phyloP scores from a whole-genome alignment of 345 rosid species.

The Triadica sebifera region DNA sequence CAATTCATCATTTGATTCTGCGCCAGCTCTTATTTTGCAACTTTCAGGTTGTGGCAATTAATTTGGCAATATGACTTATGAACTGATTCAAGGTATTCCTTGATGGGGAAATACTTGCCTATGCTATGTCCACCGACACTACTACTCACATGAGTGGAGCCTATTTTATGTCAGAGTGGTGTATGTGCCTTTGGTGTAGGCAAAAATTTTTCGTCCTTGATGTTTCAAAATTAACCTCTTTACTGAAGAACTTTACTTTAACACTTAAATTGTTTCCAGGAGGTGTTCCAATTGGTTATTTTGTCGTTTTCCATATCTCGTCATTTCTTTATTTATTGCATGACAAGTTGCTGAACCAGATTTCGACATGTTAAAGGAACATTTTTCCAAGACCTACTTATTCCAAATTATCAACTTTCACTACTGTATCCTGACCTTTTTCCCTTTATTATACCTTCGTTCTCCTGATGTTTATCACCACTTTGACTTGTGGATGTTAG shows the following conservation, averaged over 20 bases:
- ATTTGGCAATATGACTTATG: neutral
- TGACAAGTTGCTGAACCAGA: neutral
- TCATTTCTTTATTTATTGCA: neutral
- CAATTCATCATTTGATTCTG: slow-evolving; percentile 4
- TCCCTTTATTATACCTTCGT: neutral
- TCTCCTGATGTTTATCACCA: neutral
- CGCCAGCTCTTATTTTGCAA: neutral
- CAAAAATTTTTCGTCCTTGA: neutral
- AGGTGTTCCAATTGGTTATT: neutral
- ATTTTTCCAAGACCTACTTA: neutral
- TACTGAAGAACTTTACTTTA: neutral
- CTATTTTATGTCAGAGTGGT: neutral
- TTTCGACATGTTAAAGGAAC: neutral
- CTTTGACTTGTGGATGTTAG: slow-evolving; percentile 7
- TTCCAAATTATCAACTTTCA: neutral
- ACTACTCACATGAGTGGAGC: neutral
- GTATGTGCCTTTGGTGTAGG: neutral
- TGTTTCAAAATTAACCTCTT: neutral
- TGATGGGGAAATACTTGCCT: neutral
- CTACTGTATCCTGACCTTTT: neutral
- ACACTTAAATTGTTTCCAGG: neutral
- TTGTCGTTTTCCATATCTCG: neutral
- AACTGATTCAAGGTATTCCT: neutral
- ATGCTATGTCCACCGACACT: neutral
- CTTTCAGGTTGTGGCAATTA: neutral